These are phyloP conservation scores for Cryptococcus sp. DNA, from an alignment of 1,284 basidiomycete species.

Conservation along the genomic window DNA sequence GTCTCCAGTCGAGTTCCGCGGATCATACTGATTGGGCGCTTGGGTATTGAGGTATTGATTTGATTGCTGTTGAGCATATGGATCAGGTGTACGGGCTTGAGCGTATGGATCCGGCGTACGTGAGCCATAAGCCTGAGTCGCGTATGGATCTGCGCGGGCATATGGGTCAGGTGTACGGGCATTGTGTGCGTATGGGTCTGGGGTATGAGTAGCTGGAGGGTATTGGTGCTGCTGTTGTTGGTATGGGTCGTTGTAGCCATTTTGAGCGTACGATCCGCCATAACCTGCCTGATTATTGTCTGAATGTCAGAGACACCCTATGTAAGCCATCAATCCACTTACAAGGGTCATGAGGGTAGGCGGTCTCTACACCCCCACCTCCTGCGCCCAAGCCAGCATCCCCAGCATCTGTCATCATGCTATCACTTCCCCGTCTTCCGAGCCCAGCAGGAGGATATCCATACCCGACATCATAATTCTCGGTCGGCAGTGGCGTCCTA, in stretches of 20 bases:
- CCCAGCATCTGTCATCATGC: slow-evolving; percentile 19
- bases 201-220: neutral
- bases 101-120: slow-evolving; percentile 12
- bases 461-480: slow-evolving; percentile 10
- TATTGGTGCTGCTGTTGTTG: slow-evolving; percentile 5
- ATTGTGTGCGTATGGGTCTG: slow-evolving; percentile 11
- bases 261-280: slow-evolving; percentile 10
- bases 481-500: slow-evolving; percentile 7
- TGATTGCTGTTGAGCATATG: too few relatives aligned
- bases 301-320: slow-evolving; percentile 2
- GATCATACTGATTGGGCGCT: slow-evolving; percentile 16
- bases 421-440: slow-evolving; percentile 2
- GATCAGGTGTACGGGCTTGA: slow-evolving; percentile 8
- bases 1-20: slow-evolving; percentile 14
- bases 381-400: slow-evolving; percentile 37
- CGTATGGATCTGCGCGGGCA: slow-evolving; percentile 3
- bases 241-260: slow-evolving; percentile 20
- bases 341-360: slow-evolving; percentile 8
- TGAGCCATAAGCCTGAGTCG: slow-evolving; percentile 7
- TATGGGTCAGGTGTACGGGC: slow-evolving; percentile 3
- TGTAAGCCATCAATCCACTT: slow-evolving; percentile 5
- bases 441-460: neutral
- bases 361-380: slow-evolving; percentile 23
- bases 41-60: slow-evolving; percentile 6
- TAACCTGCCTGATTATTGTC: slow-evolving; percentile 2